Base-by-base conservation (phyloP, 1,284 basidiomycete genomes). In the Leccinum colubrinum region DNA sequence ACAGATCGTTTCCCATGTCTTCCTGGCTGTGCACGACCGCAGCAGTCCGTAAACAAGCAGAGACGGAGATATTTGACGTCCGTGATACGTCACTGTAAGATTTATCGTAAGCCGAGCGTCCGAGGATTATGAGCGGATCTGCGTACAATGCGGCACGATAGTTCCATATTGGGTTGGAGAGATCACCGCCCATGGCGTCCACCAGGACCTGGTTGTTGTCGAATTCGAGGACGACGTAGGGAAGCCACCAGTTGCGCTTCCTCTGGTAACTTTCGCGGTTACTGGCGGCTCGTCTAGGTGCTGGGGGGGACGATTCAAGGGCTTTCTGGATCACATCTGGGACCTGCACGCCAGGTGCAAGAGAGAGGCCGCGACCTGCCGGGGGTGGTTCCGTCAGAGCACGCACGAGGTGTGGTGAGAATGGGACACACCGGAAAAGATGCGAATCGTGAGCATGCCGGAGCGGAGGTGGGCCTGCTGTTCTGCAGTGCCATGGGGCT, bases 131-230 rank as follows among this genome's bases (percentile, higher is more conserved):
- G 17, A 27, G 51, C 4, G 55, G 20, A 60, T 56, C 20, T 37
- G 83, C 90, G 70, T 74, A 95, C 93, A 98, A 99, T 66, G 95
- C 88, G n/a, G 97, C 94, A 59, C 90, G 87, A 75, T 96, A 98
- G 81, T 97, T 96, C 96, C 96, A 99, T 56, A 94, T 86, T 1
- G 97, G 97, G 70, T 80, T 86, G 12, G 83, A 73, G 48, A 91
- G 81, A 74, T 98, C 94, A 39, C 97, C 97, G 5, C 93, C 95
- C 66, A 98, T 84, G 6, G 96, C 95, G 79, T 98, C 96, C 66
- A 98, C 91, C 67, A 99, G 80, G 66, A 99, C 90, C 77, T 99
- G 96, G 79, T 99, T 99, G 86, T 98, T 98, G 83, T 99, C 97
- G 80, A 98, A 99, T 77, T 98, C 96, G 66, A 98, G 87, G 46